phyloP scores from a whole-genome alignment of 129 eudicot genomes.

The Artemisia argyi region DNA sequence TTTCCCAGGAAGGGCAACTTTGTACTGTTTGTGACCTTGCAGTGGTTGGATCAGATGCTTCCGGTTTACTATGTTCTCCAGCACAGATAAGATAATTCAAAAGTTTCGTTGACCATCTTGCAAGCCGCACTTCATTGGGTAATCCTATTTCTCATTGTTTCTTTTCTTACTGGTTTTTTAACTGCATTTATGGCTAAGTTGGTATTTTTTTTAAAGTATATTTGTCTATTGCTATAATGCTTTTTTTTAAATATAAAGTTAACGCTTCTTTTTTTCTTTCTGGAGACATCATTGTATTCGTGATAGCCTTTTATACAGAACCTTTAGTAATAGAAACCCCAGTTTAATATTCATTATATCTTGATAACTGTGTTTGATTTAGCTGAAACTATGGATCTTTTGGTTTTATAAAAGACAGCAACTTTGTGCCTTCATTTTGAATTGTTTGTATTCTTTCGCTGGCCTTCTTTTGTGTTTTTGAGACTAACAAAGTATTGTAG shows the following conservation, averaged over 20 bases:
- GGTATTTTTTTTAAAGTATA: neutral
- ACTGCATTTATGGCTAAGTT: neutral
- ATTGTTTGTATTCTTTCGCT: too few species aligned
- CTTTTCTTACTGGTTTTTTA: slow-evolving; percentile 8
- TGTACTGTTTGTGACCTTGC: slow-evolving; percentile 75
- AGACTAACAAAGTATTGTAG: too few species aligned
- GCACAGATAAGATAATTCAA: slow-evolving; percentile 58
- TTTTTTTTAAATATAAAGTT: neutral
- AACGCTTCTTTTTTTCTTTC: too few species aligned
- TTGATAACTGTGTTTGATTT: too few species aligned
- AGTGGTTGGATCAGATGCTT: slow-evolving; percentile 65
- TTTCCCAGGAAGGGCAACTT: slow-evolving; percentile 58
- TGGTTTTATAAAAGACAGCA: too few species aligned
- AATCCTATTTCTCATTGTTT: slow-evolving; percentile 14
- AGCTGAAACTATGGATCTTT: too few species aligned
- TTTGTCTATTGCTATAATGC: neutral
- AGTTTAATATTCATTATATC: too few species aligned
- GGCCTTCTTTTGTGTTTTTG: too few species aligned
- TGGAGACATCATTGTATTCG: too few species aligned
- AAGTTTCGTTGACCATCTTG: slow-evolving; percentile 5
- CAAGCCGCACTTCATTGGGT: slow-evolving; percentile 25
- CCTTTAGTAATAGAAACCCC: too few species aligned
- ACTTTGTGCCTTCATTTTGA: too few species aligned
- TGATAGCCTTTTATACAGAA: neutral
- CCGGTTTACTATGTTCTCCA: slow-evolving; percentile 75